Conservation (phyloP, 495 filamentous ascomycete species). For the Endocarpon pusillum region DNA sequence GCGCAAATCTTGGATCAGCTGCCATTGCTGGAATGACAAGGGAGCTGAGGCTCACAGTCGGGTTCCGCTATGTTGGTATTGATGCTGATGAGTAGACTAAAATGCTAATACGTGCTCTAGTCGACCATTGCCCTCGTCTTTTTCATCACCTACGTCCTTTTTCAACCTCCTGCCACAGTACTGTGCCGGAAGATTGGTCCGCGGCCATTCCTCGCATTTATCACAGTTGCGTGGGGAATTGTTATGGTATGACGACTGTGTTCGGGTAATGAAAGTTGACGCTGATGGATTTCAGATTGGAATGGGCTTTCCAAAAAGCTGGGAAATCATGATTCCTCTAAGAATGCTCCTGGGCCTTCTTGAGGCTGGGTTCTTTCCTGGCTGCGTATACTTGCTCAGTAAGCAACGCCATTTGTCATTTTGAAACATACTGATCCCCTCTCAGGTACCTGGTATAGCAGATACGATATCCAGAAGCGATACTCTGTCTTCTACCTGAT, state of each 20-base stretch:
- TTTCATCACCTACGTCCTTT: slow-evolving; percentile 47
- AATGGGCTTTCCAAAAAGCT: slow-evolving; percentile 40
- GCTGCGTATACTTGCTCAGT: slow-evolving; percentile 7
- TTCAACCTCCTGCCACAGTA: slow-evolving; percentile 43
- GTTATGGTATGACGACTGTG: no score
- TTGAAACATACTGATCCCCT: no score
- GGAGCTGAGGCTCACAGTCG: slow-evolving; percentile 31
- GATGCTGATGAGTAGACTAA: no score
- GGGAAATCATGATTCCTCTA: slow-evolving; percentile 31
- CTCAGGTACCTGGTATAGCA: slow-evolving; percentile 5
- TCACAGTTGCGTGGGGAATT: slow-evolving; percentile 34
- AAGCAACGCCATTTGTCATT: no score
- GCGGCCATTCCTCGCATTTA: slow-evolving; percentile 32
- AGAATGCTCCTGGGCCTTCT: slow-evolving; percentile 44
- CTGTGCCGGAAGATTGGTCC: slow-evolving; percentile 44
- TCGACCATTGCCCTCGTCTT: slow-evolving; percentile 44
- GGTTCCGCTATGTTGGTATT: slow-evolving; percentile 23
- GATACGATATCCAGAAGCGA: slow-evolving; percentile 45
- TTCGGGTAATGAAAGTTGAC: slow-evolving; percentile 13
- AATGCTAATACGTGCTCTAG: slow-evolving; percentile 14
- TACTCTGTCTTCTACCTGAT: slow-evolving; percentile 49
- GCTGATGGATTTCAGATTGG: slow-evolving; percentile 16
- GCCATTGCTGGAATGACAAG: slow-evolving; percentile 43
- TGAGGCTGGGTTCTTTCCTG: slow-evolving; percentile 32
- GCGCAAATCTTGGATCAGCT: slow-evolving; percentile 48